Percentiles rank a stretch among this genome's conserved stretches.
Conservation (phyloP, 2,329 filamentous ascomycete genomes). For the Aspergillus sp. region DNA sequence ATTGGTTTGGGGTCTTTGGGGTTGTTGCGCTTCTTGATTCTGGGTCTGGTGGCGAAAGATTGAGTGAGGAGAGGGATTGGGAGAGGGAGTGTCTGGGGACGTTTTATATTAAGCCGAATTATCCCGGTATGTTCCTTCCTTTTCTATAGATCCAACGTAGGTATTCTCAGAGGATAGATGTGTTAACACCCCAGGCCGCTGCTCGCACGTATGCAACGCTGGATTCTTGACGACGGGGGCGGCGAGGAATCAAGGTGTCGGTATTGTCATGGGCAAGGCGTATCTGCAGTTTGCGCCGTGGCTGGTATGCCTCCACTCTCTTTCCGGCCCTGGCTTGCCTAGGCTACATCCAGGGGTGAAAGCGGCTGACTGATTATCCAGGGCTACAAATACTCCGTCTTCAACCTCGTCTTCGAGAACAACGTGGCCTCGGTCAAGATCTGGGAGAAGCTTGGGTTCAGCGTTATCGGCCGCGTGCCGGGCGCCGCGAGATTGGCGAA, state of each 20-base stretch:
- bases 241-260: conserved; percentile 40
- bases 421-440: conserved; percentile 45
- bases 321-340: not conserved
- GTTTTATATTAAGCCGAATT: conserved; percentile 49
- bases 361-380: conserved; percentile 21
- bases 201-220: conserved; percentile 46
- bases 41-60: conserved; percentile 13
- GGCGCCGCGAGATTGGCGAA: conserved; percentile 41
- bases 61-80: conserved; percentile 39
- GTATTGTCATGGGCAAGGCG: conserved; percentile 41
- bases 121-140: conserved; percentile 38
- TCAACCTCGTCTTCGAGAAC: conserved; percentile 47
- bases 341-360: not conserved
- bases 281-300: conserved; percentile 44
- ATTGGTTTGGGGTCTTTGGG: conserved; percentile 47
- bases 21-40: conserved; percentile 35
- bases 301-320: conserved; percentile 32
- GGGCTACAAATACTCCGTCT: conserved; percentile 49
- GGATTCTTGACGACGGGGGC: conserved; percentile 42
- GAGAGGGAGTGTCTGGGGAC: conserved; percentile 42
- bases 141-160: not conserved
- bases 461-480: conserved; percentile 43
- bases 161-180: not conserved
- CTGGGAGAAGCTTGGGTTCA: conserved; percentile 45
- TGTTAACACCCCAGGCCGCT: conserved; percentile 34